phyloP scores from a whole-genome alignment of 805 yeast genomes.

The Saccharomycopsis fibuligera region DNA sequence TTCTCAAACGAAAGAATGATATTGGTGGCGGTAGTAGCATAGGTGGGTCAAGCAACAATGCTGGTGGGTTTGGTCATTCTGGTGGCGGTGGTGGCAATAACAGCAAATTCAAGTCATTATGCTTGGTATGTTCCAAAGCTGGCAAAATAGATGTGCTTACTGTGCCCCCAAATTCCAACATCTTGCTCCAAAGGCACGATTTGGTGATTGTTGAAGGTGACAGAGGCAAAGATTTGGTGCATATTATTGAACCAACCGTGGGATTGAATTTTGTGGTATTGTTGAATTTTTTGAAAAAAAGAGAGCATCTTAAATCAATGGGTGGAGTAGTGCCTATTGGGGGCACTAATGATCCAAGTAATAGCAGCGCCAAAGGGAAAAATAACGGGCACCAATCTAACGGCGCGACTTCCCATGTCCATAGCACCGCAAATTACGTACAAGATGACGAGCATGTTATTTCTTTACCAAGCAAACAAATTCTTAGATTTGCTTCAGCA shows the following conservation, averaged over 20 bases:
- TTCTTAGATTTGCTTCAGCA: slow-evolving; percentile 68
- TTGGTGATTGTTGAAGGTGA: slow-evolving; percentile 79
- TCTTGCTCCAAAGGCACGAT: slow-evolving; percentile 52
- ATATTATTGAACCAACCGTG: slow-evolving; percentile 61
- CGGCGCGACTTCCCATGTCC: too few species aligned
- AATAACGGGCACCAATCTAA: slow-evolving; percentile 13
- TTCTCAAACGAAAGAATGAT: slow-evolving; percentile 18
- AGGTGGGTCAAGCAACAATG: not conserved
- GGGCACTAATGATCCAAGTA: slow-evolving; percentile 3
- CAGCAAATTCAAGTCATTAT: slow-evolving; percentile 30
- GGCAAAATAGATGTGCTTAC: slow-evolving; percentile 68
- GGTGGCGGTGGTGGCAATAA: slow-evolving; percentile 20
- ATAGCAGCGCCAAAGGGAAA: not conserved
- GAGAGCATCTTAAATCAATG: slow-evolving; percentile 54
- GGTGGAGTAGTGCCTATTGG: slow-evolving; percentile 23
- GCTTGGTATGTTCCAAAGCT: slow-evolving; percentile 49
- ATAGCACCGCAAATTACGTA: slow-evolving; percentile 14
- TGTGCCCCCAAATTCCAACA: slow-evolving; percentile 57
- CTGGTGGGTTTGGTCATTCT: slow-evolving; percentile 23
- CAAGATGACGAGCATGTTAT: slow-evolving; percentile 24
- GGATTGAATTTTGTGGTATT: slow-evolving; percentile 60
- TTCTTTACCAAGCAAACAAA: slow-evolving; percentile 65
- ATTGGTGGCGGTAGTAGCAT: slow-evolving; percentile 2
- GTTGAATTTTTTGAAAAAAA: slow-evolving; percentile 67
- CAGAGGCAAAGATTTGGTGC: slow-evolving; percentile 73